Base-by-base conservation (phyloP, 495 filamentous ascomycete genomes). In the Aspergillus wentii region DNA sequence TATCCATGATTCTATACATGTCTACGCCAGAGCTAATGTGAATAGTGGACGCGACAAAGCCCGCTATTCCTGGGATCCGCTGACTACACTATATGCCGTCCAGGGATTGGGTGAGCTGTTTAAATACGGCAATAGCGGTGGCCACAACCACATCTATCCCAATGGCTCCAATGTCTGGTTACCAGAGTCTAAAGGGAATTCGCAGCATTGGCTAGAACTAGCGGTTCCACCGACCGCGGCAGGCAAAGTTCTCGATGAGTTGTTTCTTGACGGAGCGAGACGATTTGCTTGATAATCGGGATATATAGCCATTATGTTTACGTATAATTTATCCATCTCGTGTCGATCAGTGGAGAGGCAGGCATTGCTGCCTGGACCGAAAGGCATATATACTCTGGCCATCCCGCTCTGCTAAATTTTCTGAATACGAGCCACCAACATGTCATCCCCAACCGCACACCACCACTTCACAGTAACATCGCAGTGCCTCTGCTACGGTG, bases 11-110 rank as follows among this genome's bases (percentile, higher is more conserved):
- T 3, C 31, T 18, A 9, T 4, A 20, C 13, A 14, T 21, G 3
- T 31, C 15, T 33, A 10, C n/a, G n/a, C 5, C 7, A 26, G 14
- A 31, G 9, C 1, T 5, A 16, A 9, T 6, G 9, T 23, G n/a
- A n/a, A 16, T 35, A 43, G 40, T 26, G 40, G 40, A 4, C 31
- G 33, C 6, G 32, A 37, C 10, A 5, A 3, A 6, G 23, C 40
- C 1, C 46, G 61, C 15, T 39, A 53, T 3, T 67, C 66, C 0
- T 74, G 65, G 65, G 70, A 74, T 44, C 66, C 65, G 3, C 43
- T 72, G 23, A 59, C 68, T 0, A 49, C 66, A 2, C 25, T 68
- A 11, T 72, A 74, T 28, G 70, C 63, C 4, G 61, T 69, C 20
- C 7, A 52, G 5, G 67, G 67, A 9, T 27, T 65, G n/a, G 56